A percentile compares a stretch with the other conserved stretches of the same genome.
Conservation (phyloP, 352 stramenopile genomes). For the Pythium myriotylum region DNA sequence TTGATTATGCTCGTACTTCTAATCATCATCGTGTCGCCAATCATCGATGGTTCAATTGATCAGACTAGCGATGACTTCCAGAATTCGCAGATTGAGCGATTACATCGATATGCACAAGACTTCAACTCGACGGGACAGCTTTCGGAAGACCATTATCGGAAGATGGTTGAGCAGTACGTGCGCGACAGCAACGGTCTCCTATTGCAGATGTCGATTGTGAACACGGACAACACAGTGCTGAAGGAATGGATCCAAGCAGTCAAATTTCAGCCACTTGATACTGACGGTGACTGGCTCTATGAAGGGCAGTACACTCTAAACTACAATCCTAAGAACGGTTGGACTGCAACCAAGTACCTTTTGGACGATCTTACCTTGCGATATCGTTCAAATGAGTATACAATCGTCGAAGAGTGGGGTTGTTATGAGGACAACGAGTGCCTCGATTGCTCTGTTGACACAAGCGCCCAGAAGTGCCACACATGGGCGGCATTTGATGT, state of each 20-base stretch:
- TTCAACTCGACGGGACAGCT: constrained; percentile 74
- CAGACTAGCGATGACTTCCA: constrained; percentile 80
- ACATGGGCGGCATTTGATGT: constrained; percentile 83
- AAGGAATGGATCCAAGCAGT: constrained; percentile 57
- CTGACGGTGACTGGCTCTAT: constrained; percentile 49
- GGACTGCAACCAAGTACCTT: constrained; percentile 57
- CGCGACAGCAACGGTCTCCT: constrained; percentile 75
- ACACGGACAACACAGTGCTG: constrained; percentile 44
- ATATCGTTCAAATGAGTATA: constrained; percentile 67
- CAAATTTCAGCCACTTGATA: constrained; percentile 59
- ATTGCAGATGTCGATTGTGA: constrained; percentile 59
- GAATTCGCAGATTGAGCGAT: constrained; percentile 65
- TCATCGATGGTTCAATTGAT: constrained; percentile 78
- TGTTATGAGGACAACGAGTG: constrained; percentile 73
- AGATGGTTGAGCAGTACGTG: constrained; percentile 72
- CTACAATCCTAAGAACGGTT: constrained; percentile 74
- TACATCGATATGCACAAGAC: constrained; percentile 83
- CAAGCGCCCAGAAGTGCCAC: constrained; percentile 52
- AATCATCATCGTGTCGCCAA: constrained; percentile 86
- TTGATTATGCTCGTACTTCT: constrained; percentile 91
- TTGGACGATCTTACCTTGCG: constrained; percentile 32
- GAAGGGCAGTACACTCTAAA: constrained; percentile 39
- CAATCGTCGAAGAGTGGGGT: constrained; percentile 60
- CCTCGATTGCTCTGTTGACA: constrained; percentile 44
- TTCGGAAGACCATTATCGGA: constrained; percentile 46